These are phyloP conservation scores for Tetradesmus obliquus DNA, from an alignment of 139 green algal species.

Conservation along the genomic window DNA sequence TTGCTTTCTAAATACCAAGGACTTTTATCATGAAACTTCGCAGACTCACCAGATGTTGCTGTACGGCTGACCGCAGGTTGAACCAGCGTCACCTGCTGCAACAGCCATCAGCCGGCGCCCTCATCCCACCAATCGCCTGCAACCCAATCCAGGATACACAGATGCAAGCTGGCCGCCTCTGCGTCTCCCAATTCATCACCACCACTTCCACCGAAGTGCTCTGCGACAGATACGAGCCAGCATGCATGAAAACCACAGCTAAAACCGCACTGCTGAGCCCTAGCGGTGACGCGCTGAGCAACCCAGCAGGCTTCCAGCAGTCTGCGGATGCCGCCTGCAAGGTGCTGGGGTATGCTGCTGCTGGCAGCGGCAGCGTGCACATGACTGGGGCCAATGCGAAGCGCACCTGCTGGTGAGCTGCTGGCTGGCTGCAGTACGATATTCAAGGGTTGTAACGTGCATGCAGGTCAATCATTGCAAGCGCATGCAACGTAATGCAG, in stretches of 20 bases:
- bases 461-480: no score
- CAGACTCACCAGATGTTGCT: no score
- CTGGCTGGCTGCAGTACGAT: no score
- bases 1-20: no score
- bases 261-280: neutral
- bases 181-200: neutral
- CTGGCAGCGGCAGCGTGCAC: conserved; percentile 3
- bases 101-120: neutral
- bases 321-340: conserved; percentile 10
- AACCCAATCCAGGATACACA: neutral
- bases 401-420: neutral
- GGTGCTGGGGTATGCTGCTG: conserved; percentile 7
- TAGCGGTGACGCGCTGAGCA: neutral
- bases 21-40: no score
- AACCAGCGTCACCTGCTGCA: neutral
- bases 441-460: no score
- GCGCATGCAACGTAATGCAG: no score
- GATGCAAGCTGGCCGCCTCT: neutral
- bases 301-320: neutral
- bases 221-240: neutral
- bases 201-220: neutral
- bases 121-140: neutral
- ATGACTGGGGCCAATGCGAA: conserved; percentile 3
- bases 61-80: neutral
- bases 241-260: neutral